Evolutionary conservation across 2,329 filamentous ascomycete genomes (phyloP).

Genomic region (Penicillium sp.): DNA sequence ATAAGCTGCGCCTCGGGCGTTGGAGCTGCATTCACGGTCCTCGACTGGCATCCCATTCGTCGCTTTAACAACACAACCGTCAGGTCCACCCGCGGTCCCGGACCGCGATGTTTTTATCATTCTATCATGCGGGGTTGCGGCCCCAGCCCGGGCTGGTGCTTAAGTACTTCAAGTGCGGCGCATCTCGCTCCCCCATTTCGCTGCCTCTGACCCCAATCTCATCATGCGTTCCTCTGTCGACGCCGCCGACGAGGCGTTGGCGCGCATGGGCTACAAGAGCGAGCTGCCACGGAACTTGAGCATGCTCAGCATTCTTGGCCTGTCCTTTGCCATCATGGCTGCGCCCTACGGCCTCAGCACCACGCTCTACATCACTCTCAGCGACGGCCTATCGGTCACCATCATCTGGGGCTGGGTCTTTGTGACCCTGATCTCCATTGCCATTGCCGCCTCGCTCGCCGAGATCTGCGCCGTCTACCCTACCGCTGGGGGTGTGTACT

Average conservation of each 20-base stretch:
- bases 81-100: slow-evolving; percentile 18
- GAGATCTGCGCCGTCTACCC: slow-evolving; percentile 69
- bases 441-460: slow-evolving; percentile 64
- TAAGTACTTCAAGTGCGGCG: slow-evolving; percentile 4
- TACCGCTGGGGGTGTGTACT: slow-evolving; percentile 68
- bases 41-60: background rate
- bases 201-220: background rate
- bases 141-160: background rate
- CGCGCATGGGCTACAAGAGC: slow-evolving; percentile 65
- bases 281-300: slow-evolving; percentile 65
- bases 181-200: background rate
- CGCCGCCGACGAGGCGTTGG: slow-evolving; percentile 59
- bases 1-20: slow-evolving; percentile 13
- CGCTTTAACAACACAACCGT: background rate
- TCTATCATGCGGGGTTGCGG: slow-evolving; percentile 23
- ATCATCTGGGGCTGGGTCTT: slow-evolving; percentile 69
- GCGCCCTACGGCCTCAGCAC: slow-evolving; percentile 66
- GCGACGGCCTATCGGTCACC: slow-evolving; percentile 66
- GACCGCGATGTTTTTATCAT: slow-evolving; percentile 21
- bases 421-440: slow-evolving; percentile 61
- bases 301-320: slow-evolving; percentile 67
- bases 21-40: background rate
- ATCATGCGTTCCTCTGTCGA: slow-evolving; percentile 27
- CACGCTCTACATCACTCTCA: slow-evolving; percentile 65
- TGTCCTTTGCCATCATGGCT: slow-evolving; percentile 74